Conservation (phyloP, 2,329 filamentous ascomycete species). For the Colletotrichum sp. region DNA sequence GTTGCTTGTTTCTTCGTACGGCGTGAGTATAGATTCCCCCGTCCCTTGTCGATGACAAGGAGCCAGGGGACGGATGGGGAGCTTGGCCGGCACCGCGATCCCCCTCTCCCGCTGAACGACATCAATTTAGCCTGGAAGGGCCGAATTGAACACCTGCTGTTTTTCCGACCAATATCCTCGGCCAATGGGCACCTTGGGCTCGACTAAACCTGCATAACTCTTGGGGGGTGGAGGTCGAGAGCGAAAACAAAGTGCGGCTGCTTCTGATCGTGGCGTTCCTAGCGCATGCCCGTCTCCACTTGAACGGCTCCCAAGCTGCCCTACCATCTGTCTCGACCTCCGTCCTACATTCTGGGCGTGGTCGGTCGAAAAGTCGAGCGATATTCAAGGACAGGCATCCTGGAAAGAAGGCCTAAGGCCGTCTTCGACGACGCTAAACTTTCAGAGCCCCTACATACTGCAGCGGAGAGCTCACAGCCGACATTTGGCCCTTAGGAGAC, state of each 20-base stretch:
- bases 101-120: constrained; percentile 27
- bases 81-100: constrained; percentile 8
- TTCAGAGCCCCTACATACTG: background rate
- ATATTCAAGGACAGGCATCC: background rate
- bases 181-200: constrained; percentile 24
- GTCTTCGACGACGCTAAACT: background rate
- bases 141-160: constrained; percentile 38
- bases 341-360: background rate
- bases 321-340: background rate
- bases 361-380: background rate
- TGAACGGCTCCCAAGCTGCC: constrained; percentile 3
- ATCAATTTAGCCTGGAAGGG: constrained; percentile 48
- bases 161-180: constrained; percentile 39
- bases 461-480: constrained; percentile 2
- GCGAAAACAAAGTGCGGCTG: constrained; percentile 36
- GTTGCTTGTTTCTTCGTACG: constrained; percentile 2
- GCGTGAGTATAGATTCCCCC: background rate
- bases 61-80: constrained; percentile 7
- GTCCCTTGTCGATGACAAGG: background rate
- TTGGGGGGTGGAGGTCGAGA: constrained; percentile 8
- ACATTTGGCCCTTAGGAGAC: background rate
- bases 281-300: constrained; percentile 2
- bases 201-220: background rate
- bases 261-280: constrained; percentile 19
- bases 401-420: background rate